phyloP scores from a whole-genome alignment of 768 basidiomycete genomes.

The Hygrophoropsis aurantiaca region DNA sequence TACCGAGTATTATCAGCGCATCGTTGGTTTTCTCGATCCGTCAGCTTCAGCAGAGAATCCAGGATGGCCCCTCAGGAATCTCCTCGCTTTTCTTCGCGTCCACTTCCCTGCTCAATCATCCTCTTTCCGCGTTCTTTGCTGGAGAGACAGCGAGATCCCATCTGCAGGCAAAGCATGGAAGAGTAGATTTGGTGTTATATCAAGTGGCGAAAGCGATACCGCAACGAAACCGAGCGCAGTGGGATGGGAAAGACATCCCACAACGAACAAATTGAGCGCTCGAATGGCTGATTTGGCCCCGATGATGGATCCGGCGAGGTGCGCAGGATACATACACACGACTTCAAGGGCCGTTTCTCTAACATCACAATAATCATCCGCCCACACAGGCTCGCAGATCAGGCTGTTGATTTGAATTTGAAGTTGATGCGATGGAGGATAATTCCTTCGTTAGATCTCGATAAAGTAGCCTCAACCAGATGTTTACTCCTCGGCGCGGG shows the following conservation, averaged over 20 bases:
- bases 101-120: slow-evolving; percentile 50
- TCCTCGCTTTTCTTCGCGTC: slow-evolving; percentile 77
- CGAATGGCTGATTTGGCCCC: slow-evolving; percentile 88
- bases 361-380: neutral
- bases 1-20: slow-evolving; percentile 34
- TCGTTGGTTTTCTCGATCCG: slow-evolving; percentile 79
- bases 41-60: slow-evolving; percentile 73
- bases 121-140: slow-evolving; percentile 67
- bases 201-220: slow-evolving; percentile 15
- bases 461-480: slow-evolving; percentile 75
- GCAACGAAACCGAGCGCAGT: slow-evolving; percentile 59
- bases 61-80: slow-evolving; percentile 93
- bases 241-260: slow-evolving; percentile 92
- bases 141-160: slow-evolving; percentile 66
- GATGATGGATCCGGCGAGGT: slow-evolving; percentile 94
- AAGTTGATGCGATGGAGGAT: slow-evolving; percentile 99
- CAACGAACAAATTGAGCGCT: slow-evolving; percentile 81
- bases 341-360: neutral
- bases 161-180: slow-evolving; percentile 46
- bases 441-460: slow-evolving; percentile 83
- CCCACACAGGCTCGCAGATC: slow-evolving; percentile 73
- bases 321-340: neutral
- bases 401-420: slow-evolving; percentile 96
- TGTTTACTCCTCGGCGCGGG: slow-evolving; percentile 93
- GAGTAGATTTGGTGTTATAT: slow-evolving; percentile 60